Base-by-base conservation (phyloP, 768 basidiomycete species). In the Kwoniella botswanensis region DNA sequence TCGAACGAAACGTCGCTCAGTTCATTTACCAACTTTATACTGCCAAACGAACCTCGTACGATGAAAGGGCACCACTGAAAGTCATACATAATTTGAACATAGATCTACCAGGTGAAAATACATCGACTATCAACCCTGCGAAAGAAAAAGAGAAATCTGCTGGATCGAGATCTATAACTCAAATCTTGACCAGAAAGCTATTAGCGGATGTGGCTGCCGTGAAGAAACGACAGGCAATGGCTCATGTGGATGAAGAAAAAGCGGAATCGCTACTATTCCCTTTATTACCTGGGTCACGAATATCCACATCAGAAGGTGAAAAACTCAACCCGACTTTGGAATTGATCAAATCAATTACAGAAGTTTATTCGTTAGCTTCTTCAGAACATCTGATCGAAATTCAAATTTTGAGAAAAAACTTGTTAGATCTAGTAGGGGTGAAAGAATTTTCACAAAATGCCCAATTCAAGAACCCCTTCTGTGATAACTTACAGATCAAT, bases 401-500 rank as follows among this genome's bases (percentile, higher is more conserved):
- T 17, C 93, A 93, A 17, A 85, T 99, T 15, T 84, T 99, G 74
- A 93, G 92, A 83, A 89, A 93, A 46, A 98, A 91, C 81, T 85
- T 96, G 15, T 88, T 99, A 65, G 95, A 98, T 71, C 85, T 98
- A 58, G 88, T 95, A 50, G 90, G 91, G 12, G 87, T 96, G 46
- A 89, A 90, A 60, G 94, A 97, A 82, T 98, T 96, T 77, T 89
- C 93, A 7, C 85, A 85, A 63, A 92, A 94, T 61, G 94, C 94
- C 3, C 83, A 87, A 1, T 99, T 95, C 87, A 89, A 89, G 64
- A 97, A 97, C 81, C 95, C 95, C 0, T 98, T 94, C 85, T 91
- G 93, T 80, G 91, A 93, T 81, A 89, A 92, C 10, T 87, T 96
- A 66, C 91, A 91, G 75, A 83, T 98, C 29, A 86, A 90, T 55